These are phyloP conservation scores for Candida tibetensis DNA, from an alignment of 805 yeast genomes.

Conservation along the genomic window DNA sequence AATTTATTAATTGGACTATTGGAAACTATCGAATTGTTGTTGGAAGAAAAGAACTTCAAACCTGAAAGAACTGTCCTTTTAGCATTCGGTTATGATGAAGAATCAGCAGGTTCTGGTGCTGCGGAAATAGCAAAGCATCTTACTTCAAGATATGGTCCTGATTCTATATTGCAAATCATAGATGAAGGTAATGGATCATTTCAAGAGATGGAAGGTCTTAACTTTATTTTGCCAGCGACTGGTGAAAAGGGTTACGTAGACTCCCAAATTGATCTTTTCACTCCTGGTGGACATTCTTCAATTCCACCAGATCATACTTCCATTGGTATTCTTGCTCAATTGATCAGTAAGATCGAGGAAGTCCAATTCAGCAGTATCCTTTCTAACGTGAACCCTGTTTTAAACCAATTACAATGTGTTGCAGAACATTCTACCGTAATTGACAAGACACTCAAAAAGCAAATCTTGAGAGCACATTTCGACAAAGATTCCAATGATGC, in stretches of 20 bases:
- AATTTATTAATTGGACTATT: conserved; percentile 42
- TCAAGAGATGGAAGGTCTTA: conserved; percentile 28
- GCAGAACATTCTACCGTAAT: conserved; percentile 43
- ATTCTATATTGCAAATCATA: conserved; percentile 42
- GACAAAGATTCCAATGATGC: conserved; percentile 35
- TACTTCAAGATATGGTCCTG: conserved; percentile 36
- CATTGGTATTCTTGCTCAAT: conserved; percentile 45
- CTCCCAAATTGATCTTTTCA: conserved; percentile 36
- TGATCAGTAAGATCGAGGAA: conserved; percentile 39
- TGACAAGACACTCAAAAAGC: conserved; percentile 29
- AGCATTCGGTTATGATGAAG: conserved; percentile 54
- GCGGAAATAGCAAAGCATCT: conserved; percentile 32
- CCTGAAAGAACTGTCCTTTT: conserved; percentile 45
- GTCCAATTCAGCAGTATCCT: conserved; percentile 35
- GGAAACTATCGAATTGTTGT: conserved; percentile 34
- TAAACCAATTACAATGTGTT: conserved; percentile 42
- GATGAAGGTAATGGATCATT: conserved; percentile 40
- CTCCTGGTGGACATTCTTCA: conserved; percentile 53
- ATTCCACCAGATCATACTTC: conserved; percentile 49
- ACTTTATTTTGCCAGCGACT: conserved; percentile 44
- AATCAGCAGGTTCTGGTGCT: conserved; percentile 43
- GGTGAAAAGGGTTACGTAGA: conserved; percentile 50
- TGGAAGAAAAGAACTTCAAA: conserved; percentile 28
- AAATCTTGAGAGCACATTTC: conserved; percentile 37
- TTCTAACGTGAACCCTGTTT: conserved; percentile 43